Base-by-base conservation (phyloP, 306 rosid genomes). In the Alnus rubra region DNA sequence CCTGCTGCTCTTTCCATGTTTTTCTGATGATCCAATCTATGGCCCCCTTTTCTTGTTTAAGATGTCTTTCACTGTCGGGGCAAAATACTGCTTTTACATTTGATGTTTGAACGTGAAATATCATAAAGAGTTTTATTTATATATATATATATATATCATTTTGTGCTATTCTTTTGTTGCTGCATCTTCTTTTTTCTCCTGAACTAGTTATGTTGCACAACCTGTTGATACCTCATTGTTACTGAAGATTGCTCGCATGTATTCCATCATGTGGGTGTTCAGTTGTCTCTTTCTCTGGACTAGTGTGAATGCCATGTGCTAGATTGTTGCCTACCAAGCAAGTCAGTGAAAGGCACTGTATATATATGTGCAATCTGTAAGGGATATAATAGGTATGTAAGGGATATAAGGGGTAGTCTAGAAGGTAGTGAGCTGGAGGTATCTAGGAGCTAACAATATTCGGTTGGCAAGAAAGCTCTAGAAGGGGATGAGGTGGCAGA, bases 61-160 rank as follows among this genome's bases (percentile, higher is more conserved):
- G 82, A 60, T 71, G 39, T 81, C 10, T 87, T 78, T 63, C 45
- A 18, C 28, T 50, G 39, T 79, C 14, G 73, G 80, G 74, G 19
- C 37, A 71, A 42, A 33, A 12, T 56, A 39, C 69, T 58, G 73
- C 54, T 14, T 33, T 33, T 35, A 16, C 39, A 48, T 62, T 56
- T 67, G 67, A 70, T 33, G 58, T 77, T 69, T 73, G 79, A 73
- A 28, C 56, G 42, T 73, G 73, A 58, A 76, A 76, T 42, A 56
- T 71, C 67, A 54, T 70, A 48, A 28, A 33, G 72, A 75, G 47
- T 7, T n/a, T 67, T 14, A 10, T 67, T 67, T 23, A 0, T 23
- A 23, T 23, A 23, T 23, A 23, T 23, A 23, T 23, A n/a, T 39
- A 7, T 28, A 33, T 69, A 9, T 63, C 50, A 78, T 4, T 74